Evolutionary conservation across 192 early-diverging fungal species (phyloP), one percentile per base, ranked within the genome.

Genomic region (Rhizoclosmatium sp.): DNA sequence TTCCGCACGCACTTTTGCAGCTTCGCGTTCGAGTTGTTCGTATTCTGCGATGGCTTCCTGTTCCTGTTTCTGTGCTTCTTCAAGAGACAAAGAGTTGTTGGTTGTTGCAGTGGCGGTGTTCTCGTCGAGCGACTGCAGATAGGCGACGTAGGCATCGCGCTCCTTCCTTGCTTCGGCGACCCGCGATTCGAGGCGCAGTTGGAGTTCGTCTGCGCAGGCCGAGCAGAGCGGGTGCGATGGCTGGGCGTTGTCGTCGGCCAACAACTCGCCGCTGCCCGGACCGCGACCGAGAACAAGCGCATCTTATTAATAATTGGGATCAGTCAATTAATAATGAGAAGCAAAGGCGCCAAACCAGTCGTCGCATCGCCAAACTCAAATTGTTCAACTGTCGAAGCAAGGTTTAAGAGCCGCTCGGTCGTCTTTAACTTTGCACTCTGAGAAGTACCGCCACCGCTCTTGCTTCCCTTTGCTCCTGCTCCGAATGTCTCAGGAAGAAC

Each of bases 151-250:
- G 31, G 91, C 92, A 80, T 94, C 92, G 59, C 88, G 82, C 81
- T 96, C 95, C 58, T 81, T 84, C n/a, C 86, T 84, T 5, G 92
- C 86, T 75, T 96, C 94, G 0, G 82, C 71, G 19, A 95, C 76
- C 62, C 92, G 88, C 69, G 89, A 90, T 56, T 93, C 92, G 49
- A 98, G 76, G 42, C 86, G 83, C 9, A 92, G 86, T 60, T 91
- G 56, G 66, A 97, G 77, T 75, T 92, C 91, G 65, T 96, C 94
- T 0, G 95, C 93, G 76, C 97, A 99, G 62, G 95, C 95, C 73
- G 94, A 90, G 80, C 97, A 99, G 81, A 97, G 89, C 12, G 95
- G 95, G 66, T 96, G 94, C 60, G 89, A 88, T 14, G 94, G 83
- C 60, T 89, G 89, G 2, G 94, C 92, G 47, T 88, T 88, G 19